Base-by-base conservation (phyloP, 805 yeast species). In the Candida multigemmis region DNA sequence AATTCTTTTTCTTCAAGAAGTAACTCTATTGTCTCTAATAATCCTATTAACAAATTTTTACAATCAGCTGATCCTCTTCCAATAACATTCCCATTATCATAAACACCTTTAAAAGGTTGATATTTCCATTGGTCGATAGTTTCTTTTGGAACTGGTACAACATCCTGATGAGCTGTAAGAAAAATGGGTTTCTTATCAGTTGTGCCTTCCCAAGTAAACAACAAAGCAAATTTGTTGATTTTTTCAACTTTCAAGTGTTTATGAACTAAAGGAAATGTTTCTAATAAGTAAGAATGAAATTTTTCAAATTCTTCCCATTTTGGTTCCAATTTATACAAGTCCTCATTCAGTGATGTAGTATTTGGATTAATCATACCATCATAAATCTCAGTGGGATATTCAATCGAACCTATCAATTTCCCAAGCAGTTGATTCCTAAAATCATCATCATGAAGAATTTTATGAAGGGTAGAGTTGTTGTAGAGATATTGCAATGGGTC, bases 41-140 rank as follows among this genome's bases (percentile, higher is more conserved):
- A 35, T 39, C 64, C 72, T 22, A 64, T 46, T 27, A 68, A 44
- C 16, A 63, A 46, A 37, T 60, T 55, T 35, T 68, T 68, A 32
- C 63, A 56, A 34, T 57, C 65, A 16, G 41, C 32, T 4, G 36
- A 48, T 3, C 65, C 65, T 27, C 65, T 44, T 7, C 65, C 65
- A 31, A 44, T 56, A 11, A 56, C 23, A 25, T 27, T 39, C 18
- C 44, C 41, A 2, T 56, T 62, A 24, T 56, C 60, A 22, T 31
- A 53, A 12, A 34, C 45, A 12, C 65, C 65, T 20, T 45, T 48
- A 26, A 47, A 59, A 0, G 65, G 65, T 7, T 60, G 60, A 30
- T 43, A 48, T 5, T 46, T 48, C 65, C 65, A 59, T 27, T 53
- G 47, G 19, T 40, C 36, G 30, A 68, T 28, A 1, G 65, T 58